Base-by-base conservation (phyloP, 2,329 filamentous ascomycete species). In the Penicillium sp. region DNA sequence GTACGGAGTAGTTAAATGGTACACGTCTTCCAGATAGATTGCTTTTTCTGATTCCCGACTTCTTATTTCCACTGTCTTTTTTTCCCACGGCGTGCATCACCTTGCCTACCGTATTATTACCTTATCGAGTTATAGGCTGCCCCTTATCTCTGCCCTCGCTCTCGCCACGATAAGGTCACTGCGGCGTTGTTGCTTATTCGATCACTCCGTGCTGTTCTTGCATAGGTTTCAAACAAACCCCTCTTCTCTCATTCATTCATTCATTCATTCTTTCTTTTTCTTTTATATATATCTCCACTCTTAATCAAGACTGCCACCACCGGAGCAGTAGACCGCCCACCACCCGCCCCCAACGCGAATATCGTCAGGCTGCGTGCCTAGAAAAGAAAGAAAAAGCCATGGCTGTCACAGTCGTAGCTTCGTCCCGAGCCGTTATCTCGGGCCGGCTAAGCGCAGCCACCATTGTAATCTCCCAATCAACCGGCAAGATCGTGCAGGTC, bases 401-500 rank as follows among this genome's bases (percentile, higher is more conserved):
- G 55, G 48, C 47, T 26, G 28, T 53, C 18, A 59, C 38, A 18
- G 90, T 97, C 58, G 81, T 97, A 57, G 88, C 88, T 57, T 97
- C 94, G 1, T 89, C 87, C 24, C 84, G 92, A 65, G 90, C 90
- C 57, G 85, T 97, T 51, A 79, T 97, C 64, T 88, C 87, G 47
- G 86, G 88, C 57, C 80, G 84, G 45, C 75, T 96, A 47, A 91
- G 88, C 2, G 86, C 91, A 20, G 93, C 91, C 58, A 96, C 92
- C 12, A 85, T 99, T 58, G 81, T 88, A 56, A 79, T 97, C 64
- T 96, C 90, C 2, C 83, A 84, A 6, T 70, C 71, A 43, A 92
- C 90, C 0, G 94, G 94, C 67, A 96, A 92, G 76, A 95, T 97
- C 66, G 81, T 87, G 46, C 85, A 86, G 2, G 83, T 96, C 60